Evolutionary conservation across 2,329 filamentous ascomycete genomes (phyloP).

Genomic region (Chaetomiaceae sp.): DNA sequence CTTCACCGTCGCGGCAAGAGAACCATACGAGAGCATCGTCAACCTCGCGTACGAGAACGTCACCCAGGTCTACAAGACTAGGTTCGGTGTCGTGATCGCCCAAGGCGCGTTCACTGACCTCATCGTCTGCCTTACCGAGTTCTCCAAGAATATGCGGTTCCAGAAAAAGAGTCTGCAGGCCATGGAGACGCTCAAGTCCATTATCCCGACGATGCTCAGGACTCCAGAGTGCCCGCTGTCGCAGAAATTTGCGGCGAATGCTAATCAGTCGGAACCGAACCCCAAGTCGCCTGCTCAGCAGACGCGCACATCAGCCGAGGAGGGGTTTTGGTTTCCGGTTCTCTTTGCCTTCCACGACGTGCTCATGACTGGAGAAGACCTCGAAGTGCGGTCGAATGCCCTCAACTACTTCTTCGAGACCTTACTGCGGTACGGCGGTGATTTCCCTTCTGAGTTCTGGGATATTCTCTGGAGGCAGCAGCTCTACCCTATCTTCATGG

Average conservation of each 20-base stretch:
- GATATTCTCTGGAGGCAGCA: constrained; percentile 97
- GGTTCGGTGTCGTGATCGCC: constrained; percentile 92
- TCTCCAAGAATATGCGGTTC: constrained; percentile 97
- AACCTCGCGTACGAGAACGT: constrained; percentile 97
- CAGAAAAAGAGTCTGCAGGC: constrained; percentile 97
- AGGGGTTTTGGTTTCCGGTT: constrained; percentile 98
- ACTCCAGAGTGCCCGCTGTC: constrained; percentile 93
- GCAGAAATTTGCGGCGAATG: constrained; percentile 45
- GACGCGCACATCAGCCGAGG: constrained; percentile 82
- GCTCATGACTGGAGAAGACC: constrained; percentile 96
- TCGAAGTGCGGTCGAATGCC: constrained; percentile 87
- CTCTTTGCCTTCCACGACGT: constrained; percentile 98
- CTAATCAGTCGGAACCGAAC: constrained; percentile 36
- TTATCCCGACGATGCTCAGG: constrained; percentile 89
- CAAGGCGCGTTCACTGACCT: constrained; percentile 96
- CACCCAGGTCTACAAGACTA: constrained; percentile 87
- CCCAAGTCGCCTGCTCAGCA: constrained; percentile 49
- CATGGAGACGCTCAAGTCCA: constrained; percentile 89
- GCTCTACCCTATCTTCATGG: constrained; percentile 97
- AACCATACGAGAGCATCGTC: constrained; percentile 92
- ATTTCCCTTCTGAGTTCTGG: constrained; percentile 94
- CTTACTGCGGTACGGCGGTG: constrained; percentile 80
- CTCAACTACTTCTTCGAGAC: constrained; percentile 97
- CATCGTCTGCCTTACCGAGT: constrained; percentile 93
- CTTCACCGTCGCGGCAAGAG: constrained; percentile 90